Percentiles rank a stretch among this genome's conserved stretches.
These are phyloP conservation scores for Thuidium tamariscinum DNA, from an alignment of 225 moss, liverwort and hornwort genomes.

Conservation along the genomic window DNA sequence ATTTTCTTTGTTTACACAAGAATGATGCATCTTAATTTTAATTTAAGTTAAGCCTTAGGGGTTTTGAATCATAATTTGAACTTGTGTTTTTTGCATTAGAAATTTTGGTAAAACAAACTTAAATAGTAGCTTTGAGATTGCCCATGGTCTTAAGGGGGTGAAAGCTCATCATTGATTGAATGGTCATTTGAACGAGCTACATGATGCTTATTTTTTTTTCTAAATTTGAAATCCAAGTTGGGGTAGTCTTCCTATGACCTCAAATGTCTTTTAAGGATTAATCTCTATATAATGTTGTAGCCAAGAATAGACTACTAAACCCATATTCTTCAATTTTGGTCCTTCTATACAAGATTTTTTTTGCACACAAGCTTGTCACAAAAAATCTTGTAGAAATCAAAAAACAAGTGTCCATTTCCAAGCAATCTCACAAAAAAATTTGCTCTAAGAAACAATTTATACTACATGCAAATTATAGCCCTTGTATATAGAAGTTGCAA, in stretches of 20 bases:
- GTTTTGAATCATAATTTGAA: background rate
- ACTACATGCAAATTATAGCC: too few species aligned
- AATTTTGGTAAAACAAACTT: background rate
- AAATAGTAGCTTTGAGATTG: background rate
- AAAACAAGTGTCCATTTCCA: too few species aligned
- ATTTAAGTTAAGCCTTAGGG: background rate
- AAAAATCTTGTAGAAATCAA: too few species aligned
- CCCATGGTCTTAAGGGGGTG: rapidly evolving
- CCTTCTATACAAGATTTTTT: too few species aligned
- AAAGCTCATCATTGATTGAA: background rate
- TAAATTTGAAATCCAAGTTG: background rate
- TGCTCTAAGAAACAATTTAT: too few species aligned
- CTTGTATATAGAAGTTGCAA: too few species aligned
- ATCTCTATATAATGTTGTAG: too few species aligned
- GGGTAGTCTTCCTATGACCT: rapidly evolving
- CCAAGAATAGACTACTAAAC: too few species aligned
- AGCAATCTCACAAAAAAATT: too few species aligned
- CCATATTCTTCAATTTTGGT: too few species aligned
- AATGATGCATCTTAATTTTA: background rate
- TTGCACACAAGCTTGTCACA: too few species aligned
- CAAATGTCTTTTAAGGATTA: background rate
- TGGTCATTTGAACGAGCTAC: background rate
- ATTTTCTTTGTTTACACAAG: background rate
- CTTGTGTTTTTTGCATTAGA: background rate
- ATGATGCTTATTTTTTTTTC: background rate